Evolutionary conservation across 2,329 filamentous ascomycete species (phyloP).

Genomic region (Cercospora nicotianae): DNA sequence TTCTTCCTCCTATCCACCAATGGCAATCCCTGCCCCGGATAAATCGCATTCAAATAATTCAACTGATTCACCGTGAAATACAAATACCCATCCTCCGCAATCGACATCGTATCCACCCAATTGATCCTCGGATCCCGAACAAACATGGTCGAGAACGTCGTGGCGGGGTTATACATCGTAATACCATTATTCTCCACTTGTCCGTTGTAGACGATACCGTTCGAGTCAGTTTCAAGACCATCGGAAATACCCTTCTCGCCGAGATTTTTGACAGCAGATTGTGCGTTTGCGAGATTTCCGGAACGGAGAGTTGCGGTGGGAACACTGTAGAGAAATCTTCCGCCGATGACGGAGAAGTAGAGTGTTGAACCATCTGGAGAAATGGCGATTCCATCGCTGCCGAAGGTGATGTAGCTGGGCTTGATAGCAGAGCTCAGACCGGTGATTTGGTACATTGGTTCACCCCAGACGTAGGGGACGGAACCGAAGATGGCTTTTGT

Average conservation of each 20-base stretch:
- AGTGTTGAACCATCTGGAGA: conserved; percentile 47
- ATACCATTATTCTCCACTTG: conserved; percentile 52
- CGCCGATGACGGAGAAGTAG: conserved; percentile 47
- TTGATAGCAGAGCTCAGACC: conserved; percentile 31
- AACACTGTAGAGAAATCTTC: conserved; percentile 45
- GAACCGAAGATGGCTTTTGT: conserved; percentile 22
- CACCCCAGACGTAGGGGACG: conserved; percentile 44
- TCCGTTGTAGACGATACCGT: conserved; percentile 49
- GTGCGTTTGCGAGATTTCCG: conserved; percentile 44
- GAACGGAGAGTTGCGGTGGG: conserved; percentile 44
- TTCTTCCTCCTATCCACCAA: conserved; percentile 23
- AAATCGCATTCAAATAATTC: conserved; percentile 25
- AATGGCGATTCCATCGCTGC: conserved; percentile 51
- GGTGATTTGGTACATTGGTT: conserved; percentile 43
- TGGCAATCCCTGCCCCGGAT: conserved; percentile 23
- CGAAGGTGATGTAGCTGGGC: conserved; percentile 43
- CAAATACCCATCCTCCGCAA: conserved; percentile 45
- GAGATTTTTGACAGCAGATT: conserved; percentile 43
- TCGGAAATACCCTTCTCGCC: conserved; percentile 52
- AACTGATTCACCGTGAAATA: conserved; percentile 46
- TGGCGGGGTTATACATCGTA: conserved; percentile 46
- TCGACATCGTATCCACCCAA: conserved; percentile 50
- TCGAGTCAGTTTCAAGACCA: conserved; percentile 52
- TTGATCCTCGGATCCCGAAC: conserved; percentile 50
- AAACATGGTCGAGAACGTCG: conserved; percentile 43